Conservation (phyloP, 345 rosid genomes). For the Eutrema japonicum region DNA sequence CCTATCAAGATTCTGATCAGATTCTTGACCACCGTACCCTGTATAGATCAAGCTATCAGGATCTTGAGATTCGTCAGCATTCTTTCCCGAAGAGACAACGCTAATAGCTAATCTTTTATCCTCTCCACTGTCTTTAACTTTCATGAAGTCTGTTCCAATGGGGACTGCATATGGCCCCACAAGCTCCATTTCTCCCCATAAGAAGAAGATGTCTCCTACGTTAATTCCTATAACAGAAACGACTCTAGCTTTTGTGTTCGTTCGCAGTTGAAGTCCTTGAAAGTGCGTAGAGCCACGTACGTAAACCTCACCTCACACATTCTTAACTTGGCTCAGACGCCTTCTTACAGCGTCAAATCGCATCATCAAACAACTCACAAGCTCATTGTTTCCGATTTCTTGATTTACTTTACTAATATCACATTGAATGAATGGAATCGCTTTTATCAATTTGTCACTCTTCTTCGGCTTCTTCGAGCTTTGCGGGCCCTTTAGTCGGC, state of each 20-base stretch:
- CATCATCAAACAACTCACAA: neutral
- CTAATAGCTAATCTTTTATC: slow-evolving; percentile 49
- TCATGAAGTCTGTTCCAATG: slow-evolving; percentile 63
- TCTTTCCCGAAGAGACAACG: slow-evolving; percentile 67
- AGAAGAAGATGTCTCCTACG: slow-evolving; percentile 66
- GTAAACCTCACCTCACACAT: slow-evolving; percentile 24
- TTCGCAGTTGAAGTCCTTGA: slow-evolving; percentile 53
- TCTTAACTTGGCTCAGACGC: slow-evolving; percentile 49
- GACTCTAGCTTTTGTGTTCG: slow-evolving; percentile 56
- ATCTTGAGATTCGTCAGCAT: slow-evolving; percentile 57
- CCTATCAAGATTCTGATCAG: slow-evolving; percentile 41
- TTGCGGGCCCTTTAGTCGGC: neutral
- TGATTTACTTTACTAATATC: neutral
- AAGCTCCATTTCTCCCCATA: slow-evolving; percentile 62
- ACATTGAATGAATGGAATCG: neutral
- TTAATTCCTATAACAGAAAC: slow-evolving; percentile 62
- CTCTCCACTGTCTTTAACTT: slow-evolving; percentile 9
- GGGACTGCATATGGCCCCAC: slow-evolving; percentile 60
- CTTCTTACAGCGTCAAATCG: slow-evolving; percentile 47
- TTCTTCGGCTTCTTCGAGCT: neutral
- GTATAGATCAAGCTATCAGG: slow-evolving; percentile 51
- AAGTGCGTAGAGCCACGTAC: slow-evolving; percentile 41
- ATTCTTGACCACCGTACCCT: slow-evolving; percentile 44
- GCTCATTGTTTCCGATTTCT: neutral
- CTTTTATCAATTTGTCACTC: neutral